Conservation (phyloP, 2,329 filamentous ascomycete genomes). For the Calonectria leucothoes region DNA sequence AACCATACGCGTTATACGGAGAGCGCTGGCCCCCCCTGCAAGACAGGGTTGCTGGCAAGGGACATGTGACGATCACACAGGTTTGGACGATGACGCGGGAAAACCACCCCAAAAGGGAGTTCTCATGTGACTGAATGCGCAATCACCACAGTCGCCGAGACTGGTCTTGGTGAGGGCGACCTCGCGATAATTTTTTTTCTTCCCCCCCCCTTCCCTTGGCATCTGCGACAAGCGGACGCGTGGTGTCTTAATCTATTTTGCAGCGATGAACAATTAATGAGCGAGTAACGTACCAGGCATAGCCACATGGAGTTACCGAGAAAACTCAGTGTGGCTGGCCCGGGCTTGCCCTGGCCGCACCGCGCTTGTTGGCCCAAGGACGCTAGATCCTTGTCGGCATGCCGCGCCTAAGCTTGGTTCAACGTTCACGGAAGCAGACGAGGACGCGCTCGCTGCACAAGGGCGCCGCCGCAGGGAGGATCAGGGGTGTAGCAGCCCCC, state of each 20-base stretch:
- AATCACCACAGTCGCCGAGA: not conserved
- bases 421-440: slow-evolving; percentile 41
- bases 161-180: not conserved
- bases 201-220: not conserved
- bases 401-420: slow-evolving; percentile 46
- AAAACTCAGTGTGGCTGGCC: slow-evolving; percentile 41
- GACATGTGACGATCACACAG: slow-evolving; percentile 28
- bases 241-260: slow-evolving; percentile 11
- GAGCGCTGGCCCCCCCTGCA: slow-evolving; percentile 20
- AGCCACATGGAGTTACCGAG: slow-evolving; percentile 16
- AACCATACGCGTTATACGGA: slow-evolving; percentile 3
- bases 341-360: slow-evolving; percentile 32
- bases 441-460: slow-evolving; percentile 24
- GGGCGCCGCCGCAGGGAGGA: slow-evolving; percentile 21
- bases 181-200: not conserved
- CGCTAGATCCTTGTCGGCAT: slow-evolving; percentile 43
- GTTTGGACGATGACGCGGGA: slow-evolving; percentile 16
- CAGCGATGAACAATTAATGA: not conserved
- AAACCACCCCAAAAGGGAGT: slow-evolving; percentile 6
- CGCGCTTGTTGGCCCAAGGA: slow-evolving; percentile 29
- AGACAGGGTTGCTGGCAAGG: slow-evolving; percentile 14
- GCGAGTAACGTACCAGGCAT: slow-evolving; percentile 23
- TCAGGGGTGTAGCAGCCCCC: slow-evolving; percentile 20
- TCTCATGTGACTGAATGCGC: not conserved
- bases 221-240: slow-evolving; percentile 12